Evolutionary conservation across 768 basidiomycete genomes (phyloP).

Genomic region (Suillus decipiens): DNA sequence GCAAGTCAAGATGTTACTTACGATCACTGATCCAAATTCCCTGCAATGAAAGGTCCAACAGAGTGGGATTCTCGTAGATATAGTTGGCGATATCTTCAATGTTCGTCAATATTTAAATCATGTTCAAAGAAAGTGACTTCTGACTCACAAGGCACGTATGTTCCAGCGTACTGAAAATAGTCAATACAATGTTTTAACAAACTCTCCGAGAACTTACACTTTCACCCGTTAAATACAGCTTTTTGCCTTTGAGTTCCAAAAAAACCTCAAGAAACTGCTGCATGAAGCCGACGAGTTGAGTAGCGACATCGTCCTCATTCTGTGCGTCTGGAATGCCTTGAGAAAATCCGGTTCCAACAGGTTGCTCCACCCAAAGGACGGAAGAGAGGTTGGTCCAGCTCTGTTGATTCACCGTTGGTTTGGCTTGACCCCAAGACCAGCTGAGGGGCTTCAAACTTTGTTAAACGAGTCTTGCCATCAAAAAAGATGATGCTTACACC

Average conservation of each 20-base stretch:
- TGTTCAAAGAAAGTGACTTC: background rate
- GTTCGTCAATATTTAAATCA: slow-evolving; percentile 33
- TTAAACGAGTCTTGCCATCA: slow-evolving; percentile 22
- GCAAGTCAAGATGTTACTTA: slow-evolving; percentile 33
- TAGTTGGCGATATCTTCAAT: slow-evolving; percentile 74
- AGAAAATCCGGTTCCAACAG: slow-evolving; percentile 78
- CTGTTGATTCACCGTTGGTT: slow-evolving; percentile 61
- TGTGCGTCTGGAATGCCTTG: slow-evolving; percentile 65
- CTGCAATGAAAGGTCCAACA: slow-evolving; percentile 57
- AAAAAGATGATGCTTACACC: slow-evolving; percentile 49
- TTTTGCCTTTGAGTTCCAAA: slow-evolving; percentile 72
- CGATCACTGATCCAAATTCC: slow-evolving; percentile 77
- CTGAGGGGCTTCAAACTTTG: slow-evolving; percentile 55
- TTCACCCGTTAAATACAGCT: slow-evolving; percentile 70
- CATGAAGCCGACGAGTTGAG: slow-evolving; percentile 57
- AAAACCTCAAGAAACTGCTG: slow-evolving; percentile 79
- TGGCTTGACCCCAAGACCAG: slow-evolving; percentile 65
- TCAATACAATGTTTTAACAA: background rate
- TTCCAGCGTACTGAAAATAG: slow-evolving; percentile 66
- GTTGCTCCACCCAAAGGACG: slow-evolving; percentile 75
- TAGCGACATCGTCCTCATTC: slow-evolving; percentile 60
- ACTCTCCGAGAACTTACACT: slow-evolving; percentile 52
- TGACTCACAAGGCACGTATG: slow-evolving; percentile 58
- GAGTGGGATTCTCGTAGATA: slow-evolving; percentile 59
- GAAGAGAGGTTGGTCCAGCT: slow-evolving; percentile 84